Evolutionary conservation across 306 rosid species (phyloP), one percentile per base, ranked within the genome.

Genomic region (Hylodesmum podocarpum): DNA sequence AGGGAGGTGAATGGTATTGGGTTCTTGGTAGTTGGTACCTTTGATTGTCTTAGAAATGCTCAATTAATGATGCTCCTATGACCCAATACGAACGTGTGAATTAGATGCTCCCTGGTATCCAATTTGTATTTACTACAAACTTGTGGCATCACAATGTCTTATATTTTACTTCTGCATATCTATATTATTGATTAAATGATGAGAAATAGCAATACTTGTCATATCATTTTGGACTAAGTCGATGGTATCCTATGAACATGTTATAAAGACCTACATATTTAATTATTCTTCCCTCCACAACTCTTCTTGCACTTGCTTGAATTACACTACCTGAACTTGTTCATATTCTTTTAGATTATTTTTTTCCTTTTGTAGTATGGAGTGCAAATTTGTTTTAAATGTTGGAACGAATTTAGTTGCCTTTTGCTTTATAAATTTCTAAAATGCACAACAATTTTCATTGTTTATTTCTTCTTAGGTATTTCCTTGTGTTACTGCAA

Each of bases 401-500:
- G 34, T 70, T 36, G 62, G 21, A 75, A 70, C 39, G 14, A n/a
- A 19, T 82, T 72, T 43, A 64, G 37, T 44, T 63, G 27, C 55
- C 18, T 55, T 70, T 43, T 68, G 28, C 36, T 41, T 37, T 46
- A 47, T 66, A 66, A 70, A 7, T 62, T 74, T 64, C 54, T 28
- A 15, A 65, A 65, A 18, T 40, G 28, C 46, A 37, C 22, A 47
- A 41, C 25, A 47, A 41, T 4, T 9, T 4, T 41, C 25, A 1
- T 49, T 63, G 28, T 75, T 46, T 79, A 71, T 74, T 75, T 44
- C 57, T 69, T 85, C 69, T 18, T 73, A 86, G 93, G 92, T 83
- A 39, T 90, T 85, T 78, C 85, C 73, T 43, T 89, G 96, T 72
- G 75, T 80, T 76, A 85, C 84, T 72, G 77, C 85, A 15, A 83